Base-by-base conservation (phyloP, 2,329 filamentous ascomycete species). In the Fusarium multiceps region DNA sequence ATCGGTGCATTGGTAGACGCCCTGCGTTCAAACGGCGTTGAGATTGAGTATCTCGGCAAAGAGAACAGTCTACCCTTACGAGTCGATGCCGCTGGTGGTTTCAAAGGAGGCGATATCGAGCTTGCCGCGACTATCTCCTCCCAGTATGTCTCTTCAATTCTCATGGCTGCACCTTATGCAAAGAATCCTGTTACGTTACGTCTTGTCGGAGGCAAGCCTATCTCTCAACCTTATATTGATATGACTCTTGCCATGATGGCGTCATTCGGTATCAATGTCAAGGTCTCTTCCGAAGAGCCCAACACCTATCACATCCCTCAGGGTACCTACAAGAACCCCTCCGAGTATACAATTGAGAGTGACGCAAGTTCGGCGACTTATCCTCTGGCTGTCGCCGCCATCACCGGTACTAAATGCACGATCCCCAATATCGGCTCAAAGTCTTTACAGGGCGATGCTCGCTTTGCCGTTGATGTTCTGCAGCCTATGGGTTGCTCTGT, bases 231-330 rank as follows among this genome's bases (percentile, higher is more conserved):
- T 3, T 99, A 99, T 79, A 98, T 99, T 75, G 94, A 99, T 78
- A 98, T 99, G 95, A 99, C 96, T 3, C 94, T 97, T 55, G 88
- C 94, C 18, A 99, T 99, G 95, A 99, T 99, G 96, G 87, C 88
- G 57, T 87, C 92, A 4, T 99, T 99, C 76, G 96, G 96, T 51
- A 88, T 99, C 42, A 80, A 89, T 41, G 96, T 98, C 14, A 85
- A 89, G 66, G 89, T 88, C 73, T 97, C 94, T 11, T 80, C 87
- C 32, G 91, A 88, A 5, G 94, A 98, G 75, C 88, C 91, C 47
- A 92, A 98, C 78, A 97, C 95, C 7, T 99, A 99, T 81, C 91
- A 97, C 78, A 97, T 99, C 59, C 96, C 96, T 4, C 90, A 92
- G 76, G 93, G 92, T 16, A 83, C 85, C 14, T 99, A 99, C 82